phyloP scores from a whole-genome alignment of 768 basidiomycete species.

The Auricularia heimuer region DNA sequence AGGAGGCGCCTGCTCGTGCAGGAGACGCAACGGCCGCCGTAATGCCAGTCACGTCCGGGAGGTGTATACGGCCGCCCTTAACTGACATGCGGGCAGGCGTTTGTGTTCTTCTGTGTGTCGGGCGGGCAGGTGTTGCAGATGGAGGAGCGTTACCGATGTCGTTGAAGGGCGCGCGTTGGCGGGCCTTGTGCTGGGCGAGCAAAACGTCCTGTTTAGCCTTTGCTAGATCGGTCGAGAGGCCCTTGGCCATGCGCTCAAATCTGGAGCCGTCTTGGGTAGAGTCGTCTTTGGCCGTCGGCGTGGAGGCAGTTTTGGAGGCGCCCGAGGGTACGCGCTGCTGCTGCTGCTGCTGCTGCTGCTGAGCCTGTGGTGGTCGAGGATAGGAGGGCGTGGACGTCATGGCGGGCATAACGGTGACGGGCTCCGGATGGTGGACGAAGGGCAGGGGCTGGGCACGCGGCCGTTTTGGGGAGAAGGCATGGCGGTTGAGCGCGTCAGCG shows the following conservation, averaged over 20 bases:
- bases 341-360: not conserved
- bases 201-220: constrained; percentile 21
- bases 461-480: constrained; percentile 65
- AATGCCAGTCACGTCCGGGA: constrained; percentile 79
- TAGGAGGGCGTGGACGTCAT: constrained; percentile 5
- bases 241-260: constrained; percentile 51
- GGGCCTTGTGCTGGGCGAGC: not conserved
- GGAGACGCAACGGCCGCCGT: constrained; percentile 73
- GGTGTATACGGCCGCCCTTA: constrained; percentile 34
- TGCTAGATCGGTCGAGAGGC: constrained; percentile 45
- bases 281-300: not conserved
- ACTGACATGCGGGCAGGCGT: constrained; percentile 16
- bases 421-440: constrained; percentile 2
- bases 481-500: constrained; percentile 58
- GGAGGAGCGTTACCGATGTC: constrained; percentile 19
- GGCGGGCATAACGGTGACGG: constrained; percentile 4
- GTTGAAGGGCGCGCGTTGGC: constrained; percentile 26
- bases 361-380: not conserved
- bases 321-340: not conserved
- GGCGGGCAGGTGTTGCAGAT: not conserved
- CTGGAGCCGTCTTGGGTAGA: constrained; percentile 38
- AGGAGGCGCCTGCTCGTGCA: constrained; percentile 42
- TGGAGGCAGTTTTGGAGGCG: not conserved
- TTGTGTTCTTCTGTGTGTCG: constrained; percentile 9
- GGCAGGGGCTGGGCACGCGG: constrained; percentile 38